Base-by-base conservation (phyloP, 345 rosid genomes). In the Schrenkiella parvula region DNA sequence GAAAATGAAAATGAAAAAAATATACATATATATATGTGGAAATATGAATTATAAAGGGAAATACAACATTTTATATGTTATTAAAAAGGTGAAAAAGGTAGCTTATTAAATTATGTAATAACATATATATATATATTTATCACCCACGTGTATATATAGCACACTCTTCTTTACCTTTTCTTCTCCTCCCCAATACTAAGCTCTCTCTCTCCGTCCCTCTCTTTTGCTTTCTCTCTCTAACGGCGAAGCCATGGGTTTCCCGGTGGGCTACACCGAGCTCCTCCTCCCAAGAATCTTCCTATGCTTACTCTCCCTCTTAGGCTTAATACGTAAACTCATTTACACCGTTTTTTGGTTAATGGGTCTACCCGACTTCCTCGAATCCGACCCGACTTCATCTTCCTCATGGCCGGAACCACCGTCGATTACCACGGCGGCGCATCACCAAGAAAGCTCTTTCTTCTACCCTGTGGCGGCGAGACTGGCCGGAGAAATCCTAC, bases 221-320 rank as follows among this genome's bases (percentile, higher is more conserved):
- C 18, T 52, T 26, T 52, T 2, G 5, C 7, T 26, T 47, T 65
- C 66, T 54, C 68, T 62, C 57, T 60, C 72, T 37, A n/a, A n/a
- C 66, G 35, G 32, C 61, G 8, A 50, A 53, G 68, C 60, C 8
- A 91, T 91, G 97, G 97, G 97, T 42, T 91, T 89, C 13, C 93
- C 97, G 0, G 80, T 86, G 0, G 89, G 86, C 15, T 89, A 84
- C 83, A 66, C 96, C 1, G 88, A 92, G 78, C 78, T 87, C 18
- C 64, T 89, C 58, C 80, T 89, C 15, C 96, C 97, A 4, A 84
- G 72, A 46, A 74, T 86, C 26, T 84, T 89, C 32, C 70, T 89
- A 65, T 85, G 84, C 78, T 29, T 81, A 2, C 84, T 87, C 42
- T 82, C 85, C 25, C 47, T 91, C 39, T 77, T 89, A 69, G 79